Conservation (phyloP, 805 yeast species). For the Maudiozyma barnettii region DNA sequence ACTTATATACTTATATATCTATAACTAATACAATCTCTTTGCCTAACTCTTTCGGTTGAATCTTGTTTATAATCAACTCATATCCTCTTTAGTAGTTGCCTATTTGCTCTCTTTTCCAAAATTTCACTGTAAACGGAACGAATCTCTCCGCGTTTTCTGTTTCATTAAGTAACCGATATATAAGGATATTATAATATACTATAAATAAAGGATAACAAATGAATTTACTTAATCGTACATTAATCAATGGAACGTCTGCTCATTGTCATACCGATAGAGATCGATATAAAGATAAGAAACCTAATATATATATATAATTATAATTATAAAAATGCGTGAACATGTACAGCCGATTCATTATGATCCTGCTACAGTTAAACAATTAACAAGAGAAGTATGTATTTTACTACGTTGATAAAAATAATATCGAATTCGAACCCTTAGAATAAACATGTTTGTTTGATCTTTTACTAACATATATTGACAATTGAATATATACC, state of each 20-base stretch:
- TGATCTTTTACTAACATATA: neutral
- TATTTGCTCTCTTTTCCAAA: neutral
- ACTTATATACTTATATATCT: neutral
- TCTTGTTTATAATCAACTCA: too few species aligned
- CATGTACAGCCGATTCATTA: conserved; percentile 32
- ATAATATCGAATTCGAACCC: neutral
- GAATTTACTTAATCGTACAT: too few species aligned
- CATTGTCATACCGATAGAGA: neutral
- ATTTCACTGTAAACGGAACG: neutral
- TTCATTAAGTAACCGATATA: neutral
- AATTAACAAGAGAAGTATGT: conserved; percentile 30
- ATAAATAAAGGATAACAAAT: too few species aligned
- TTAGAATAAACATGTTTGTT: neutral
- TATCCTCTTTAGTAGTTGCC: neutral
- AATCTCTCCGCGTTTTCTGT: neutral
- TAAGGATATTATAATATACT: neutral
- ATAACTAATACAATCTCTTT: neutral
- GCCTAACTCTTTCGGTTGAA: too few species aligned
- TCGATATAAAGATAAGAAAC: neutral
- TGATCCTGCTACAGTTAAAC: conserved; percentile 29
- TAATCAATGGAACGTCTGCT: neutral
- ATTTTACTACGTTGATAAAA: too few species aligned
- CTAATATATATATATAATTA: neutral
- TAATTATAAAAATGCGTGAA: conserved; percentile 13
- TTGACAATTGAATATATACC: neutral